A percentile compares a stretch with the other conserved stretches of the same genome.
phyloP scores from a whole-genome alignment of 768 basidiomycete species.

The Lactarius quietus region DNA sequence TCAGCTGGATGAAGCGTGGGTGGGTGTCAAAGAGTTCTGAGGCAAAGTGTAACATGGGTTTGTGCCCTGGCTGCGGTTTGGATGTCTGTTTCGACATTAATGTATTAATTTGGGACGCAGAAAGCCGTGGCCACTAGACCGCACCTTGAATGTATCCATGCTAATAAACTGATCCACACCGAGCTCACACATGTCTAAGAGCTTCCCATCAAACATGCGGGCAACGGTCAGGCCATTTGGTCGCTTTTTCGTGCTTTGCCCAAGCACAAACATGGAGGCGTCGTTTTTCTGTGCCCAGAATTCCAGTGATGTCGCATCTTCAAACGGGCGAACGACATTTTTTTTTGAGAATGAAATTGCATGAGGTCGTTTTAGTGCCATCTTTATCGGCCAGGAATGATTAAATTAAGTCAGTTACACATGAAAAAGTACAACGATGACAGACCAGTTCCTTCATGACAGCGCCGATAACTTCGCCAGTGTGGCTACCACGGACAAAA shows the following conservation, averaged over 20 bases:
- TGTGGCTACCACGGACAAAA: conserved; percentile 86
- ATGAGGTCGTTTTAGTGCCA: conserved; percentile 89
- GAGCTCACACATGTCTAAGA: conserved; percentile 94
- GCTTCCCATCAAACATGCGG: conserved; percentile 78
- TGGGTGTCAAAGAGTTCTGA: conserved; percentile 94
- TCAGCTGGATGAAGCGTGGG: conserved; percentile 87
- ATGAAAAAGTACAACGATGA: conserved; percentile 18
- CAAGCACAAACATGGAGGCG: conserved; percentile 84
- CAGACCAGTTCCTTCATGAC: conserved; percentile 90
- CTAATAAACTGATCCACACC: conserved; percentile 78
- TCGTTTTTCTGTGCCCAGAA: conserved; percentile 97
- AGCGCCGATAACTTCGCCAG: conserved; percentile 71
- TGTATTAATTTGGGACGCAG: background rate
- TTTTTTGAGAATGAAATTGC: conserved; percentile 93
- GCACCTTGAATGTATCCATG: conserved; percentile 83
- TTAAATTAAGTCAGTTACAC: background rate
- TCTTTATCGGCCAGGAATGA: conserved; percentile 43
- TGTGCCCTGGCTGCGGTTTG: conserved; percentile 86
- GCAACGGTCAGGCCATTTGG: conserved; percentile 84
- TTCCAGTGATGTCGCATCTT: conserved; percentile 74
- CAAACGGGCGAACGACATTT: conserved; percentile 88
- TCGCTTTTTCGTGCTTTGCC: conserved; percentile 91
- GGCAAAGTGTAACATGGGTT: conserved; percentile 93
- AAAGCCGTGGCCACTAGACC: conserved; percentile 27
- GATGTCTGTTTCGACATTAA: conserved; percentile 50